A percentile compares a stretch with the other conserved stretches of the same genome.
Conservation (phyloP, 257 asterid species). For the Leonotis leonurus region DNA sequence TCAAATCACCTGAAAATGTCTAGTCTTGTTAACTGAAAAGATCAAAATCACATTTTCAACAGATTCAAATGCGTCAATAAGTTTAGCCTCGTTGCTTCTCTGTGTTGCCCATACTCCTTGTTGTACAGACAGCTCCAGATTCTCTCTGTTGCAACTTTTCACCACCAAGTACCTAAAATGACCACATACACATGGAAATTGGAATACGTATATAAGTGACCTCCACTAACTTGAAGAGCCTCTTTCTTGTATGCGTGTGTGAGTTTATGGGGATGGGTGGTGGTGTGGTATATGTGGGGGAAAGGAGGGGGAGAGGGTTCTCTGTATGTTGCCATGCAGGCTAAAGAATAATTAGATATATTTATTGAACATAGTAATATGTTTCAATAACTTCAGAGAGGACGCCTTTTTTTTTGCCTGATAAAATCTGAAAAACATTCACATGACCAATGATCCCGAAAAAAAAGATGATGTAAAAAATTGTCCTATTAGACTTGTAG, state of each 20-base stretch:
- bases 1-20: conserved; percentile 81
- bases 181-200: conserved; percentile 25
- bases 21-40: conserved; percentile 87
- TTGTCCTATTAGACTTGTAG: background rate
- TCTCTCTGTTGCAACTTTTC: conserved; percentile 98
- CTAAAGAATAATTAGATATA: background rate
- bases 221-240: conserved; percentile 5
- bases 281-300: too few species aligned
- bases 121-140: conserved; percentile 91
- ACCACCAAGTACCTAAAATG: conserved; percentile 86
- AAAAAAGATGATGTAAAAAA: background rate
- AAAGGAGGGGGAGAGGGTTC: too few species aligned
- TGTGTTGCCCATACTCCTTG: conserved; percentile 99
- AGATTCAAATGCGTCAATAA: conserved; percentile 93
- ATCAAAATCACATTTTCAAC: conserved; percentile 88
- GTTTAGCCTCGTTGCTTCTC: conserved; percentile 96
- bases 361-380: background rate
- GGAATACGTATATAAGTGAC: conserved; percentile 25
- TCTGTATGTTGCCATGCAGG: background rate
- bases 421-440: background rate
- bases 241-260: background rate
- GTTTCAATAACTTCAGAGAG: conserved; percentile 4
- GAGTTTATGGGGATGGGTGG: too few species aligned
- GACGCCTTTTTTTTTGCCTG: too few species aligned
- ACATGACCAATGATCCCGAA: background rate